Conservation (phyloP, 495 filamentous ascomycete genomes). For the Clohesyomyces aquaticus region DNA sequence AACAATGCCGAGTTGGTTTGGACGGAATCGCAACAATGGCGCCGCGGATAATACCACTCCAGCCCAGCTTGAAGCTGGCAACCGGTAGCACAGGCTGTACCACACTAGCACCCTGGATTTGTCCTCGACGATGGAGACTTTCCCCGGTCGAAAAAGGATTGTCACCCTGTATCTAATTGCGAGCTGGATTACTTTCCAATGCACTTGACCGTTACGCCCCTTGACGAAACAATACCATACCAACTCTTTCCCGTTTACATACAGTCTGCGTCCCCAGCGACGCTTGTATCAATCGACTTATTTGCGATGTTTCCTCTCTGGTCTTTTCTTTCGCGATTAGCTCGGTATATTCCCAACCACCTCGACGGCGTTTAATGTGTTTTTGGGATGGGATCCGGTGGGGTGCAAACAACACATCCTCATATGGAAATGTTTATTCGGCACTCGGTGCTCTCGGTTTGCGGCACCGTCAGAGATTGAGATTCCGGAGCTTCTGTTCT, state of each 20-base stretch:
- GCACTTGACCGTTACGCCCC: neutral
- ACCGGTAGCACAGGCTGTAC: conserved; percentile 25
- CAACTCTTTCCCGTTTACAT: neutral
- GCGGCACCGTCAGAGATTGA: too few species aligned
- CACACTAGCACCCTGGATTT: neutral
- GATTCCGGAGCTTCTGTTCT: too few species aligned
- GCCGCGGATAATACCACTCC: conserved; percentile 29
- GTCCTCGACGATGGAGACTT: neutral
- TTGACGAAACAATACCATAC: neutral
- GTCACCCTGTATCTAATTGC: neutral
- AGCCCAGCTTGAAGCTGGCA: conserved; percentile 40
- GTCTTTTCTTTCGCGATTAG: neutral
- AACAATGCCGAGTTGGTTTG: conserved; percentile 21
- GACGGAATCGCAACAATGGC: conserved; percentile 23
- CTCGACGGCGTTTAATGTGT: too few species aligned
- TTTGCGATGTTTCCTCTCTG: neutral
- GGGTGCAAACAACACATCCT: too few species aligned
- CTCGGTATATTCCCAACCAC: neutral
- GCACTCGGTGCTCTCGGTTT: neutral
- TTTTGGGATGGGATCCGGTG: too few species aligned
- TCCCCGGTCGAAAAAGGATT: neutral
- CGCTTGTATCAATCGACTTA: too few species aligned
- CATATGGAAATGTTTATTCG: neutral
- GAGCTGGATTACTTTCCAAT: neutral
- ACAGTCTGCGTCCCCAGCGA: neutral